Percentiles rank a stretch among this genome's conserved stretches.
These are phyloP conservation scores for Tylopilus rubrobrunneus DNA, from an alignment of 768 basidiomycete species.

Conservation along the genomic window DNA sequence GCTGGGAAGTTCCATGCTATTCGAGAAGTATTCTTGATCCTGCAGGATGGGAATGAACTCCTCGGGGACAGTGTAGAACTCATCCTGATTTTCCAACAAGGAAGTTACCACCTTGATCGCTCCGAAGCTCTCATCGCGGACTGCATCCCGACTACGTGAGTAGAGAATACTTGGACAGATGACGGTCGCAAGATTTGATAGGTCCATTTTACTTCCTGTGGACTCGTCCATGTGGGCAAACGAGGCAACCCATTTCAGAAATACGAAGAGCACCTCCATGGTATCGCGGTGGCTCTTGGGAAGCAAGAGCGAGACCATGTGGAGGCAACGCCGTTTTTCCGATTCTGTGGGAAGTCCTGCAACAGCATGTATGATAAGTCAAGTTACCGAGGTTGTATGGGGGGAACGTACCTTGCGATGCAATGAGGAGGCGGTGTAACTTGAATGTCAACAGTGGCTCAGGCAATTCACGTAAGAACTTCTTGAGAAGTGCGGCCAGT, in stretches of 20 bases:
- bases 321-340: constrained; percentile 80
- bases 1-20: constrained; percentile 81
- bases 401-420: constrained; percentile 72
- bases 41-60: constrained; percentile 84
- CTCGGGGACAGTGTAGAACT: constrained; percentile 90
- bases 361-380: constrained; percentile 9
- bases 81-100: constrained; percentile 90
- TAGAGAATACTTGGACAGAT: constrained; percentile 98
- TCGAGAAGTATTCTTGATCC: constrained; percentile 90
- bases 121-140: constrained; percentile 89
- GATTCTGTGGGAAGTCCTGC: constrained; percentile 68
- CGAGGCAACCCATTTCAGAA: constrained; percentile 99
- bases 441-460: constrained; percentile 96
- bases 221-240: constrained; percentile 98
- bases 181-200: constrained; percentile 92
- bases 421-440: constrained; percentile 82
- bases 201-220: constrained; percentile 98
- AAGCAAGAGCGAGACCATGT: constrained; percentile 79
- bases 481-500: constrained; percentile 93
- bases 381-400: neutral
- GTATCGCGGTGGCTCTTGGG: constrained; percentile 96
- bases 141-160: constrained; percentile 77
- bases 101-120: constrained; percentile 83
- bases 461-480: constrained; percentile 93
- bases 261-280: constrained; percentile 96